phyloP scores from a whole-genome alignment of 1,139 yeast genomes.

The Magnusiomyces ingens region DNA sequence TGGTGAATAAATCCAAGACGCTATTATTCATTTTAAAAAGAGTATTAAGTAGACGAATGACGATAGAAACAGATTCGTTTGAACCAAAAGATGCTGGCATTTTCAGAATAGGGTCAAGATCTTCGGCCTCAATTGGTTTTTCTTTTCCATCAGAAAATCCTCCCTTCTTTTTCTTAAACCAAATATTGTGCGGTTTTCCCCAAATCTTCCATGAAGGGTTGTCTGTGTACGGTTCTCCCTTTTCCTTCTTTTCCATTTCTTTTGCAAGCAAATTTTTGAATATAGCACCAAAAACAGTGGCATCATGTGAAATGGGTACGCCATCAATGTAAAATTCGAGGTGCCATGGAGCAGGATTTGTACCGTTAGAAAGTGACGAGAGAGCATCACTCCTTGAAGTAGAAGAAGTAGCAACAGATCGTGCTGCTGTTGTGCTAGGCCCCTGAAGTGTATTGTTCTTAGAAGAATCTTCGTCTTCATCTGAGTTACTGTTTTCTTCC shows the following conservation, averaged over 20 bases:
- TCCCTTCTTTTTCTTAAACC: conserved; percentile 42
- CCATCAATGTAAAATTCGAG: conserved; percentile 61
- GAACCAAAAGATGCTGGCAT: conserved; percentile 34
- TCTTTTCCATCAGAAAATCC: conserved; percentile 12
- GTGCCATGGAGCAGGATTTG: conserved; percentile 32
- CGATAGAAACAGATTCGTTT: conserved; percentile 43
- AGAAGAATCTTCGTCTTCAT: conserved; percentile 4
- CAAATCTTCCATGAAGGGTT: conserved; percentile 51
- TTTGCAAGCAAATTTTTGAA: conserved; percentile 46
- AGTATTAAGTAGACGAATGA: conserved; percentile 50
- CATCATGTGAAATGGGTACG: conserved; percentile 55
- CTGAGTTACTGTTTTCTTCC: background rate
- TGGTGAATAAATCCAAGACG: conserved; percentile 23
- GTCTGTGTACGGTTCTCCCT: conserved; percentile 13
- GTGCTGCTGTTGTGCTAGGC: background rate
- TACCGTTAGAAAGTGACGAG: conserved; percentile 16
- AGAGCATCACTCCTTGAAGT: background rate
- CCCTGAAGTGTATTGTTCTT: conserved; percentile 4
- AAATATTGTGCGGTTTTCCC: conserved; percentile 49
- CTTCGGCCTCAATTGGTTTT: conserved; percentile 29
- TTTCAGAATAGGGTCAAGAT: conserved; percentile 26
- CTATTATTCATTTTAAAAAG: conserved; percentile 44
- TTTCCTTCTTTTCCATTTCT: conserved; percentile 9
- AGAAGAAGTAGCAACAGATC: background rate
- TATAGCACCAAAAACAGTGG: conserved; percentile 77